Conservation (phyloP, 768 basidiomycete species). For the Tricholoma matsutake region DNA sequence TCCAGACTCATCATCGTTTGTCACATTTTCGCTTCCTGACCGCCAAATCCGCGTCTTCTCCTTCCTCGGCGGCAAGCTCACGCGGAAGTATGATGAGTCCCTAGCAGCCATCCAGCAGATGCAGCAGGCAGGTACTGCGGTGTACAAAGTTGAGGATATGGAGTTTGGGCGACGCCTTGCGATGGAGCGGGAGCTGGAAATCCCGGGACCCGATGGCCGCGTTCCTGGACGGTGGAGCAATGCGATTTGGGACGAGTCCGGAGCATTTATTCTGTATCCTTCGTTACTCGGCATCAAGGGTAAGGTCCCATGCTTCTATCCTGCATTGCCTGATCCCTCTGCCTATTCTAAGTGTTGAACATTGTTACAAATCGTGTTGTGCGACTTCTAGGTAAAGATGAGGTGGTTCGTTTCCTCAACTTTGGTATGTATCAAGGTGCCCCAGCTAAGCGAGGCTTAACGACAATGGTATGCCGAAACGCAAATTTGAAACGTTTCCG, state of each 20-base stretch:
- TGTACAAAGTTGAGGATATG: constrained; percentile 96
- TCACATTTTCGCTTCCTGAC: constrained; percentile 90
- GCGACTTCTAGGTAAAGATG: constrained; percentile 89
- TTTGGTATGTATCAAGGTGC: constrained; percentile 91
- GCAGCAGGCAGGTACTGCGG: constrained; percentile 96
- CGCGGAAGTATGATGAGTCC: constrained; percentile 93
- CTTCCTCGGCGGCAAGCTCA: constrained; percentile 85
- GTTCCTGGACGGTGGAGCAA: constrained; percentile 80
- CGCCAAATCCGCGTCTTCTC: constrained; percentile 93
- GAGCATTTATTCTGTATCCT: constrained; percentile 91
- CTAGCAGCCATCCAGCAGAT: constrained; percentile 92
- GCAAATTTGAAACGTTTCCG: neutral
- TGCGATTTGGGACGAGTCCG: constrained; percentile 97
- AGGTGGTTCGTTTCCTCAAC: constrained; percentile 87
- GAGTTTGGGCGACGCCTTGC: constrained; percentile 98
- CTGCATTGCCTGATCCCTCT: neutral
- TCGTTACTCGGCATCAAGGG: constrained; percentile 95
- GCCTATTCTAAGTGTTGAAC: constrained; percentile 73
- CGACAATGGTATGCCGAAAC: constrained; percentile 63
- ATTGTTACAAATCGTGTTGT: constrained; percentile 91
- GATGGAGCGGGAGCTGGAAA: constrained; percentile 85
- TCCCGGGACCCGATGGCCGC: constrained; percentile 70
- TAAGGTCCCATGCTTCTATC: constrained; percentile 24
- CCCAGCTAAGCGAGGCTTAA: constrained; percentile 78
- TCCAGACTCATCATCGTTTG: constrained; percentile 85